A percentile compares a stretch with the other conserved stretches of the same genome.
Evolutionary conservation across 257 asterid genomes (phyloP).

Genomic region (Penstemon davidsonii): DNA sequence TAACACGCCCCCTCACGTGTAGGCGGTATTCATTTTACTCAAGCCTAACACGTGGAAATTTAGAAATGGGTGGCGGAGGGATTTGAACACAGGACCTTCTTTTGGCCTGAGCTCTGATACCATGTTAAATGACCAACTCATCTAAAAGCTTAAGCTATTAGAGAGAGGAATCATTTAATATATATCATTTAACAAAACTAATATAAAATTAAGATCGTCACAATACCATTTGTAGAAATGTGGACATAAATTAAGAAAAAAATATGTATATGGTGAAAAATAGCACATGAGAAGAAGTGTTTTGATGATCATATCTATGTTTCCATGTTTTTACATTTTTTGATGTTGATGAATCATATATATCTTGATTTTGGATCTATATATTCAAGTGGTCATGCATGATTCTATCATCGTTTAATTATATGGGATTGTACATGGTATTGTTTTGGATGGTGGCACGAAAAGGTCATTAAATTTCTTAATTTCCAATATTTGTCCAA

Average conservation of each 20-base stretch:
- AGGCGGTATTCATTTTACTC: no score
- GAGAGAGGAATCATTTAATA: no score
- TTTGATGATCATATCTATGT: no score
- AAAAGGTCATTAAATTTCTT: background rate
- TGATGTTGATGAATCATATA: background rate
- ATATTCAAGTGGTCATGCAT: background rate
- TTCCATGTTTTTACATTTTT: background rate
- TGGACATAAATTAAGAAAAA: background rate
- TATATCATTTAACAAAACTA: no score
- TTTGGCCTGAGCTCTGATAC: no score
- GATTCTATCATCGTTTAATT: background rate
- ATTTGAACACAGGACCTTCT: no score
- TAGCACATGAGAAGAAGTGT: slow-evolving; percentile 18
- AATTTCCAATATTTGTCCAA: background rate
- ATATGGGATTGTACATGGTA: background rate
- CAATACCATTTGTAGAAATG: slow-evolving; percentile 3
- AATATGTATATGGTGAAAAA: slow-evolving; percentile 6
- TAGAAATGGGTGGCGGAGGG: no score
- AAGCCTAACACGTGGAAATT: no score
- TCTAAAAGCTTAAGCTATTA: no score
- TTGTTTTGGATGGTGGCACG: background rate
- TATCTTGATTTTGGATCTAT: no score
- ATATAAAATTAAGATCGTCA: background rate
- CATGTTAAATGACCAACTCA: no score
- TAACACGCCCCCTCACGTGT: no score